Base-by-base conservation (phyloP, 495 filamentous ascomycete species). In the Antarctomyces pellizariae region DNA sequence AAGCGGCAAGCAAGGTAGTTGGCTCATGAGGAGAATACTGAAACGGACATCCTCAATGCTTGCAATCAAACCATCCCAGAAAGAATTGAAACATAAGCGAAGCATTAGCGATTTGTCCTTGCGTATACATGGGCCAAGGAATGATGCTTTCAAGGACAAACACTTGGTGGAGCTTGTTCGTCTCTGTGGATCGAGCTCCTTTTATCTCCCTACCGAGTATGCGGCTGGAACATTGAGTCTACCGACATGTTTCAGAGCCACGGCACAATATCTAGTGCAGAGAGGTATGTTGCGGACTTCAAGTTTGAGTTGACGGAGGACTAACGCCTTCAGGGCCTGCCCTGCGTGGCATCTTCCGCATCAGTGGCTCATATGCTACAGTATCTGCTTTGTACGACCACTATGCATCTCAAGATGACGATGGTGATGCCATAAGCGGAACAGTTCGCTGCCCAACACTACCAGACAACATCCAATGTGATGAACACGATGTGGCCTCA, bases 231-330 rank as follows among this genome's bases (percentile, higher is more conserved):
- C 62, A 13, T 50, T 80, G 28, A 49, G 62, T 10, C 49, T 86
- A 7, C 77, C 77, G 4, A 72, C 71, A 3, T 80, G 74, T 37
- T 64, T 84, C 29, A 71, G 75, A 18, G 74, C 72, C 7, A 69
- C 67, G 5, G 62, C 64, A 19, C 58, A 62, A 25, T 72, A 67
- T 45, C 49, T 86, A 18, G 50, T 64, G 6, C 59, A 61, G 37
- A 54, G 74, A 49, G 68, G 76, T 80, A 46, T 40, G 64, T 36
- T 18, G n/a, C 7, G 7, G 19, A 22, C 7, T 22, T 7, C 19
- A 22, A 22, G 19, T 22, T n/a, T 7, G 7, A n/a, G 19, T 21
- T 6, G 10, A 10, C 6, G 7, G 19, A 21, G 6, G 7, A 6
- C 10, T 6, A 21, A 21, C 6, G 19, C 19, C 6, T 10, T 12